phyloP scores from a whole-genome alignment of 129 eudicot species.

The Flaveria ramosissima region DNA sequence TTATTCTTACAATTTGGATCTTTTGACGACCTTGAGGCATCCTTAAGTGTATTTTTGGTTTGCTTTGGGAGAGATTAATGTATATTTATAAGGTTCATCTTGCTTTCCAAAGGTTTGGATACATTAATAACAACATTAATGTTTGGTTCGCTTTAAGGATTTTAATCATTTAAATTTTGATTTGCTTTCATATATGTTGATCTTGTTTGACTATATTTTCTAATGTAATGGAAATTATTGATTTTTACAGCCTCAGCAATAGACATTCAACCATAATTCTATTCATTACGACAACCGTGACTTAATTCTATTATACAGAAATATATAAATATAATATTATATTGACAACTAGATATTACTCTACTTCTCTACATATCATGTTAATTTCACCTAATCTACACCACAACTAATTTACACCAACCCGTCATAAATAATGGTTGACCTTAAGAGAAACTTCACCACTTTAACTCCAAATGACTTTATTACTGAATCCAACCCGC shows the following conservation, averaged over 20 bases:
- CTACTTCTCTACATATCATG: too few species aligned
- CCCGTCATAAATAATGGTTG: too few species aligned
- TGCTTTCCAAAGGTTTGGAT: not conserved
- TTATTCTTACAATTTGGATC: slow-evolving; percentile 16
- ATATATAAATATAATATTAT: too few species aligned
- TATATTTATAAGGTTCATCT: slow-evolving; percentile 6
- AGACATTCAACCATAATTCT: not conserved
- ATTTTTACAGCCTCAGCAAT: slow-evolving; percentile 12
- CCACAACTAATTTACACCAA: too few species aligned
- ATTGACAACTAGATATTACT: too few species aligned
- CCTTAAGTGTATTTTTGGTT: not conserved
- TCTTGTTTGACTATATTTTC: slow-evolving; percentile 1
- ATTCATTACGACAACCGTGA: not conserved
- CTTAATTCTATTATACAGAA: too few species aligned
- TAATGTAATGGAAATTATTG: not conserved
- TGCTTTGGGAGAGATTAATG: not conserved
- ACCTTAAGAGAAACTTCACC: too few species aligned
- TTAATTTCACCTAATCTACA: too few species aligned
- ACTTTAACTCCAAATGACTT: too few species aligned
- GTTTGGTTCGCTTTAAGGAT: not conserved
- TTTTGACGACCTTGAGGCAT: slow-evolving; percentile 8
- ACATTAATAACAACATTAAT: slow-evolving; percentile 9
- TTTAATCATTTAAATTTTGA: not conserved
- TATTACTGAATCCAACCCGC: too few species aligned
- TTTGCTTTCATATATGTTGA: not conserved